phyloP scores from a whole-genome alignment of 805 yeast genomes.

The Yarrowia alimentaria region DNA sequence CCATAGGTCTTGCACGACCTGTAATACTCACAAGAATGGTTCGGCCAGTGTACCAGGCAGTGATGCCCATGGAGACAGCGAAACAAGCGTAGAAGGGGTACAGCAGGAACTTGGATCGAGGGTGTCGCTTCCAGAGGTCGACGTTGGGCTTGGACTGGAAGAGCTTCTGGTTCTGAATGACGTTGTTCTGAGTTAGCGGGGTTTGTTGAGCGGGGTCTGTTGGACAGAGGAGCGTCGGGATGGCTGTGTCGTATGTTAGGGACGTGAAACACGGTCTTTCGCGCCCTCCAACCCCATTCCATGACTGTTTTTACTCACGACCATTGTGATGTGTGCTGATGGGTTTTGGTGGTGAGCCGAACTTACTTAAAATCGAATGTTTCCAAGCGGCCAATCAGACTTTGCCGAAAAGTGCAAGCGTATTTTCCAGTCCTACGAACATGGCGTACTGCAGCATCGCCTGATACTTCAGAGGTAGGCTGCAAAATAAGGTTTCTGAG shows the following conservation, averaged over 20 bases:
- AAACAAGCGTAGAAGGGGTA: constrained; percentile 79
- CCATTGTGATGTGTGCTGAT: constrained; percentile 26
- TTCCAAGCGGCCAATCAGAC: constrained; percentile 26
- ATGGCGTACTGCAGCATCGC: background rate
- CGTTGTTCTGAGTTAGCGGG: constrained; percentile 33
- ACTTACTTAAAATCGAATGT: constrained; percentile 27
- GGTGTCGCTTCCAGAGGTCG: constrained; percentile 48
- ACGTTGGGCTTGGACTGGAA: constrained; percentile 40
- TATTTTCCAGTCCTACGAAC: constrained; percentile 1
- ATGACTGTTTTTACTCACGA: constrained; percentile 11
- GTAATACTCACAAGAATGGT: constrained; percentile 45
- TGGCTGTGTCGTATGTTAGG: background rate
- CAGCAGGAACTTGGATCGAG: constrained; percentile 66
- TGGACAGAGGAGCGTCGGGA: too few relatives aligned
- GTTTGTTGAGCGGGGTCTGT: too few relatives aligned
- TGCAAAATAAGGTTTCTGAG: background rate
- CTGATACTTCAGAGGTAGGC: too few relatives aligned
- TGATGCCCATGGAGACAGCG: constrained; percentile 60
- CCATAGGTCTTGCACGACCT: too few relatives aligned
- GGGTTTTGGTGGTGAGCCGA: constrained; percentile 18
- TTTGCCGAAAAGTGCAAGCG: constrained; percentile 5
- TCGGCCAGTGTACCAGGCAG: constrained; percentile 69
- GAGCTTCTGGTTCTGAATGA: constrained; percentile 41
- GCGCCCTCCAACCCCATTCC: background rate
- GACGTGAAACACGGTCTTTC: too few relatives aligned